Conservation (phyloP, 768 basidiomycete genomes). For the Pholiota microspora region DNA sequence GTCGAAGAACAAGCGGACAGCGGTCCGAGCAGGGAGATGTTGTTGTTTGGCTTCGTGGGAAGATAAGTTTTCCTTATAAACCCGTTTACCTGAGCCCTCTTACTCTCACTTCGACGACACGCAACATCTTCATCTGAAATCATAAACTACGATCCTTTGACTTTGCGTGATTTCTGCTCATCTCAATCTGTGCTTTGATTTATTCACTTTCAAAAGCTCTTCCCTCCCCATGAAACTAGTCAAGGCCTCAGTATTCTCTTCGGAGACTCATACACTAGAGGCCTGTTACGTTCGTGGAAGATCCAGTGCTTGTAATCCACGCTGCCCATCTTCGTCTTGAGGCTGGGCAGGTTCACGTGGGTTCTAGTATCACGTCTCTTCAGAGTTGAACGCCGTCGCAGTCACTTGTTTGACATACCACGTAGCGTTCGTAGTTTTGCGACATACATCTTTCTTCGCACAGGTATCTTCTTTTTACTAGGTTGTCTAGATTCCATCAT, state of each 20-base stretch:
- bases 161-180: not conserved
- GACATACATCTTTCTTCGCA: slow-evolving; percentile 44
- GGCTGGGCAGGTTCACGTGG: slow-evolving; percentile 42
- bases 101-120: not conserved
- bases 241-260: slow-evolving; percentile 52
- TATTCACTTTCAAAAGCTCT: not conserved
- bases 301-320: slow-evolving; percentile 40
- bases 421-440: slow-evolving; percentile 63
- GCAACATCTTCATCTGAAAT: not conserved
- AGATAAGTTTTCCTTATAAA: slow-evolving; percentile 11
- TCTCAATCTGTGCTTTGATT: too few relatives aligned
- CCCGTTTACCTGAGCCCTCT: not conserved
- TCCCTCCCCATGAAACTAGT: slow-evolving; percentile 53
- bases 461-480: not conserved
- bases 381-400: slow-evolving; percentile 57
- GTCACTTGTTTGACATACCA: slow-evolving; percentile 18
- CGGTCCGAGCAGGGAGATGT: slow-evolving; percentile 1
- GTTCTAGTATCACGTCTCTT: slow-evolving; percentile 44
- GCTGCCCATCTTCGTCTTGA: slow-evolving; percentile 60
- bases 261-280: slow-evolving; percentile 36
- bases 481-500: not conserved
- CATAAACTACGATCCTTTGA: too few relatives aligned
- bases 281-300: slow-evolving; percentile 78
- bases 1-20: too few relatives aligned
- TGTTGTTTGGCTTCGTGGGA: slow-evolving; percentile 17